Evolutionary conservation across 2,329 filamentous ascomycete species (phyloP).

Genomic region (Thielaviopsis populi): DNA sequence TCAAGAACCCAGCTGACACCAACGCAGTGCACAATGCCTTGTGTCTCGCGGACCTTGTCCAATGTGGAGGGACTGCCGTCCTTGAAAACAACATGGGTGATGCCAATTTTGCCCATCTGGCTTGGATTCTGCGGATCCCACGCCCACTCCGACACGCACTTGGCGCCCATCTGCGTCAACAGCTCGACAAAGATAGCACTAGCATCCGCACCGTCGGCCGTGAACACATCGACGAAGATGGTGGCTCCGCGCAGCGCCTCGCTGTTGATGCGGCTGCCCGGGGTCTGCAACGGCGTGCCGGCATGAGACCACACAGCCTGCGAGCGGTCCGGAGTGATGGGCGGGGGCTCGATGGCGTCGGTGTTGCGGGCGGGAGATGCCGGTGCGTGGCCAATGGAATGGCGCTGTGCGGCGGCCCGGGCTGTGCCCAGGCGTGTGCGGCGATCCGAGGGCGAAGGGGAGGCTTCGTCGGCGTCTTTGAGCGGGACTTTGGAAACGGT

Average conservation of each 20-base stretch:
- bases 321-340: conserved; percentile 26
- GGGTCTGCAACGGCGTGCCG: conserved; percentile 41
- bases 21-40: conserved; percentile 68
- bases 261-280: conserved; percentile 26
- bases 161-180: conserved; percentile 66
- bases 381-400: conserved; percentile 13
- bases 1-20: conserved; percentile 81
- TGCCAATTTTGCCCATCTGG: conserved; percentile 44
- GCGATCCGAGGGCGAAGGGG: conserved; percentile 32
- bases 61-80: conserved; percentile 68
- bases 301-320: conserved; percentile 38
- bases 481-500: conserved; percentile 66
- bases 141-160: conserved; percentile 59
- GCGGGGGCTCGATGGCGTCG: conserved; percentile 17
- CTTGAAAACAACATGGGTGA: conserved; percentile 84
- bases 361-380: conserved; percentile 18
- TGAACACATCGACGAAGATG: conserved; percentile 73
- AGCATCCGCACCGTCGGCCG: conserved; percentile 65
- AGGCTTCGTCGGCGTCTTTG: conserved; percentile 48
- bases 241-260: conserved; percentile 50
- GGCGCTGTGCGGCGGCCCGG: conserved; percentile 15
- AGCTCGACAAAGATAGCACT: conserved; percentile 70
- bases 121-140: conserved; percentile 31
- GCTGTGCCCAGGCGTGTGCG: conserved; percentile 16
- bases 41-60: conserved; percentile 60